Evolutionary conservation across 225 moss, liverwort and hornwort genomes (phyloP), one percentile per base, ranked within the genome.

Genomic region (Anthoceros angustus): DNA sequence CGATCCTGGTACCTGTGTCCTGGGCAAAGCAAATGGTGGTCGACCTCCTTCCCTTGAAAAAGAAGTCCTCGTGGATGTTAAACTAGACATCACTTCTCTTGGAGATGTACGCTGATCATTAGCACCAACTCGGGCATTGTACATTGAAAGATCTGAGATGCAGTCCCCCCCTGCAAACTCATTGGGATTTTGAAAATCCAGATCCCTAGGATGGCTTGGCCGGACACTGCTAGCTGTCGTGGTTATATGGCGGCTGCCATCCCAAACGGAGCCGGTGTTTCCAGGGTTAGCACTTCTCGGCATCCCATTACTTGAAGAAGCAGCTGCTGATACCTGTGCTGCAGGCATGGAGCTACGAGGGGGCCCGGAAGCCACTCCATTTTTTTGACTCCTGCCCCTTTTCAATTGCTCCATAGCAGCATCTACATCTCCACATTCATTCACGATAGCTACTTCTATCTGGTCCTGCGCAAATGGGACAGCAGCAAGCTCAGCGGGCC

Each of bases 391-490:
- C 7, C 55, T 23, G 6, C 55, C 55, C 63, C 72, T 72, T 63
- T 72, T 72, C 43, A 80, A 65, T 24, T 72, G 69, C 69, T 74
- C 77, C 60, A 80, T 61, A 70, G 80, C 77, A 64, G 70, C 67
- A 63, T 77, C 71, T 41, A 77, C 63, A 70, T 74, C 80, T 62
- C 80, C 80, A 50, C 63, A 71, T 42, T 74, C 68, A 72, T 67
- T 74, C 64, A 80, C 61, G 39, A 77, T 67, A 64, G 72, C 69
- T 67, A 72, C 71, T 70, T 80, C 77, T 63, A 80, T 72, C 74
- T 80, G 77, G 46, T 77, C 77, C 80, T 80, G 80, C 64, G 69
- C 32, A 32, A 32, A 4, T 32, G 32, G 32, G 32, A 32, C 7
- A 25, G 16, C 18, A 25, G 38, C 62, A 39, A 20, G 41, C 9